phyloP scores from a whole-genome alignment of 805 yeast species.

The Saturnispora dispora region DNA sequence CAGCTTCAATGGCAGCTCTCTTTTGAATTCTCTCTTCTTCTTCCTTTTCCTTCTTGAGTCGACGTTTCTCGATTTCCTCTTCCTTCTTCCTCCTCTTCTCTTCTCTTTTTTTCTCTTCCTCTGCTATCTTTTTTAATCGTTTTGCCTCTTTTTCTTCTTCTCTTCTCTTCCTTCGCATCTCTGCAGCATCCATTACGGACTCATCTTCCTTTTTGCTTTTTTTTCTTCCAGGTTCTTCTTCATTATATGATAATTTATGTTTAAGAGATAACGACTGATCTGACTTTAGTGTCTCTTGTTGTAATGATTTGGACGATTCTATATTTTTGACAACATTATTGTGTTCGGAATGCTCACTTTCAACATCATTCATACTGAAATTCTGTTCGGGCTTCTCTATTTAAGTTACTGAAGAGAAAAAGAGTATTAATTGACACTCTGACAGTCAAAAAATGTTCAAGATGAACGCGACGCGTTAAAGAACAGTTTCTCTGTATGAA shows the following conservation, averaged over 20 bases:
- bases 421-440: background rate
- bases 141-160: slow-evolving; percentile 3
- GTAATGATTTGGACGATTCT: background rate
- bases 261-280: background rate
- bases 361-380: background rate
- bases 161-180: background rate
- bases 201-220: background rate
- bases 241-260: background rate
- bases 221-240: background rate
- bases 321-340: background rate
- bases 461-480: slow-evolving; percentile 2
- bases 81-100: slow-evolving; percentile 7
- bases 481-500: background rate
- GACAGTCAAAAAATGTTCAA: background rate
- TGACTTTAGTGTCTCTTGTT: background rate
- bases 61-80: slow-evolving; percentile 11
- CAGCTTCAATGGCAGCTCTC: slow-evolving; percentile 12
- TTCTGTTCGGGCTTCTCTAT: background rate
- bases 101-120: slow-evolving; percentile 10
- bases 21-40: slow-evolving; percentile 10
- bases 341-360: background rate
- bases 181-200: background rate
- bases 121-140: slow-evolving; percentile 1
- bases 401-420: background rate
- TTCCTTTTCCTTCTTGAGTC: slow-evolving; percentile 10